Percentiles rank a stretch among this genome's conserved stretches.
Conservation (phyloP, 805 yeast species). For the Pichia californica region DNA sequence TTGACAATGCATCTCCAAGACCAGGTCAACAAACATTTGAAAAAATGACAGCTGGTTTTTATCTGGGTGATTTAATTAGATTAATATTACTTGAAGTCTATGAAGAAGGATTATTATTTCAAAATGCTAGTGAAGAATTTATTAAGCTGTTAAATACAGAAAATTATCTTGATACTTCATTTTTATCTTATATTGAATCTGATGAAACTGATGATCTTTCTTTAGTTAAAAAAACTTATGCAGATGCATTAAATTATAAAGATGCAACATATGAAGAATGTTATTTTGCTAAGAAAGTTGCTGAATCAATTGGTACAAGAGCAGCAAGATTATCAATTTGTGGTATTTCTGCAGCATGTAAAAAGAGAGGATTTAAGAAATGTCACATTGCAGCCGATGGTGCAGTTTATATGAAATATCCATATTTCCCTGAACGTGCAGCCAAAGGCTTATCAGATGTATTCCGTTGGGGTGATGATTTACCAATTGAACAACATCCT, state of each 20-base stretch:
- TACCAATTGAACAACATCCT: slow-evolving; percentile 55
- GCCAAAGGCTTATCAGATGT: slow-evolving; percentile 89
- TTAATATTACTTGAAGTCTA: slow-evolving; percentile 70
- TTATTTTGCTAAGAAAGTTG: slow-evolving; percentile 69
- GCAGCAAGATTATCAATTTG: slow-evolving; percentile 91
- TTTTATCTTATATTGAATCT: slow-evolving; percentile 80
- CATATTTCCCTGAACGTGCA: slow-evolving; percentile 89
- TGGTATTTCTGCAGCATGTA: slow-evolving; percentile 94
- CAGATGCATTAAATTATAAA: slow-evolving; percentile 45
- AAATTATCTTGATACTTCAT: slow-evolving; percentile 82
- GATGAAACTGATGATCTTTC: slow-evolving; percentile 83
- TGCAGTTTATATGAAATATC: slow-evolving; percentile 90
- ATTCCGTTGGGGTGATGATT: slow-evolving; percentile 63
- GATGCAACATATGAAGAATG: slow-evolving; percentile 76
- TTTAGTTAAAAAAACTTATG: slow-evolving; percentile 67
- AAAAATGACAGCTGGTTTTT: slow-evolving; percentile 97
- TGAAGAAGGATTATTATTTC: slow-evolving; percentile 60
- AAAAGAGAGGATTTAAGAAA: slow-evolving; percentile 72
- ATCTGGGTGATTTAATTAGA: slow-evolving; percentile 89
- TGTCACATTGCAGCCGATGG: slow-evolving; percentile 98
- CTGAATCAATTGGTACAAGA: slow-evolving; percentile 88
- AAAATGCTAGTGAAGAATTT: slow-evolving; percentile 48
- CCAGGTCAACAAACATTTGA: slow-evolving; percentile 97
- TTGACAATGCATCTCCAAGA: slow-evolving; percentile 89
- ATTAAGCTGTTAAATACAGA: slow-evolving; percentile 49